These are phyloP conservation scores for Acorus calamus DNA, from an alignment of 106 monocot genomes.

Conservation along the genomic window DNA sequence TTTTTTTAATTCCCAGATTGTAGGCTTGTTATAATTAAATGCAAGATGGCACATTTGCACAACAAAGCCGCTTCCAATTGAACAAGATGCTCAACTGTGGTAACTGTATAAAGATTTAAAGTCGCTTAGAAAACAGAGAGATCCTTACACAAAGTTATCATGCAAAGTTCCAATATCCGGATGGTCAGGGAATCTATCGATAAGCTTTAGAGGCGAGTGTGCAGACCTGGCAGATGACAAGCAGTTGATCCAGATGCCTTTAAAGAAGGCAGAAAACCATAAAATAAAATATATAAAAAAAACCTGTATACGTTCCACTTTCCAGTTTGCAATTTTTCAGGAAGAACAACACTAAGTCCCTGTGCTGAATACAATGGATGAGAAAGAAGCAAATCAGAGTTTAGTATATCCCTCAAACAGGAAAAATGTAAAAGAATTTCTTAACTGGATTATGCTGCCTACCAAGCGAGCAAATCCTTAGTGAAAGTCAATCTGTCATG, in stretches of 20 bases:
- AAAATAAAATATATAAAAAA: conserved; percentile 1
- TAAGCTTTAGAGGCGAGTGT: conserved; percentile 63
- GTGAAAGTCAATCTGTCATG: too few species aligned
- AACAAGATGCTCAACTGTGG: too few species aligned
- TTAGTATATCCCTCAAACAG: too few species aligned
- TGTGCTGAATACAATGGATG: conserved; percentile 33
- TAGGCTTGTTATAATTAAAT: too few species aligned
- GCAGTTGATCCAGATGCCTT: conserved; percentile 1
- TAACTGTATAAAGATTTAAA: too few species aligned
- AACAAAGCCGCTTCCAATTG: too few species aligned
- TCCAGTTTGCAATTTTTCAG: conserved; percentile 67
- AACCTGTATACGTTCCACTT: conserved; percentile 99
- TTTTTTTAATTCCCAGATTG: too few species aligned
- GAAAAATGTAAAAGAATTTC: too few species aligned
- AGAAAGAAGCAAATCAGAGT: not conserved
- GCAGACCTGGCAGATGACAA: conserved; percentile 45
- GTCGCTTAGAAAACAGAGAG: too few species aligned
- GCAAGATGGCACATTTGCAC: too few species aligned
- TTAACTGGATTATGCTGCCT: too few species aligned
- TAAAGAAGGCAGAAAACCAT: not conserved
- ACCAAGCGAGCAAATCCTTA: too few species aligned
- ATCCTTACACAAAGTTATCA: conserved; percentile 92
- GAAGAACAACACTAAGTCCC: conserved; percentile 62
- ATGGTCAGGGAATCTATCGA: conserved; percentile 37
- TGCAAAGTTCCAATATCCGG: conserved; percentile 82